These are phyloP conservation scores for Linum trigynum DNA, from an alignment of 345 rosid species.

Conservation along the genomic window DNA sequence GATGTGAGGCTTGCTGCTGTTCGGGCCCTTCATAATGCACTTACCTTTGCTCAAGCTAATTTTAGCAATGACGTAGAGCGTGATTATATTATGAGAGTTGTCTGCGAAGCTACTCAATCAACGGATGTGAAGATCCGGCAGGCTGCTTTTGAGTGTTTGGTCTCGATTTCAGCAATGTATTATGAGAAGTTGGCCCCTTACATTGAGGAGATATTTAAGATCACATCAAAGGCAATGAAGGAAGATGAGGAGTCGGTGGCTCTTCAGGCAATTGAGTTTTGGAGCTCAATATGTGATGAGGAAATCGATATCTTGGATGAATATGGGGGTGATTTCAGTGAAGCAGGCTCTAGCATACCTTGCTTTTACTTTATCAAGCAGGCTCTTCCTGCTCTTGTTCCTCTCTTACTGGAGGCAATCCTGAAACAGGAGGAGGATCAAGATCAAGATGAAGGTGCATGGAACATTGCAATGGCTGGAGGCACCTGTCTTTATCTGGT, in stretches of 20 bases:
- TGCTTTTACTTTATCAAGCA: conserved; percentile 69
- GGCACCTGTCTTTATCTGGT: conserved; percentile 96
- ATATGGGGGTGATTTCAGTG: conserved; percentile 50
- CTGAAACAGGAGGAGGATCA: conserved; percentile 94
- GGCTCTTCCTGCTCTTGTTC: conserved; percentile 68
- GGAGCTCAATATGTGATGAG: conserved; percentile 97
- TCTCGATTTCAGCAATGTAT: conserved; percentile 81
- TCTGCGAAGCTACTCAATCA: conserved; percentile 77
- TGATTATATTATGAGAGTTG: conserved; percentile 84
- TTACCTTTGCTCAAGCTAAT: conserved; percentile 86
- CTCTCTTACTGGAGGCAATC: conserved; percentile 72
- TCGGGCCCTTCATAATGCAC: conserved; percentile 67
- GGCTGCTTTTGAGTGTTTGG: conserved; percentile 95
- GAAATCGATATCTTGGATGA: conserved; percentile 83
- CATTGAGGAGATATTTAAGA: conserved; percentile 74
- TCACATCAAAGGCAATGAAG: conserved; percentile 81
- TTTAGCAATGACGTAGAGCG: conserved; percentile 94
- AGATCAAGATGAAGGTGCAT: conserved; percentile 73
- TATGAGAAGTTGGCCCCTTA: conserved; percentile 81
- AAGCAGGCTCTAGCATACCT: conserved; percentile 43
- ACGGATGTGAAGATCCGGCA: conserved; percentile 75
- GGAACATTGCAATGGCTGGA: conserved; percentile 97
- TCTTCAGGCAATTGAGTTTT: conserved; percentile 90
- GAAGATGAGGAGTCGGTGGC: conserved; percentile 85
- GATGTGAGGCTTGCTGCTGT: conserved; percentile 90